Percentiles rank a stretch among this genome's conserved stretches.
Conservation (phyloP, 177 flowering plant genomes). For the Tripterygium wilfordii region DNA sequence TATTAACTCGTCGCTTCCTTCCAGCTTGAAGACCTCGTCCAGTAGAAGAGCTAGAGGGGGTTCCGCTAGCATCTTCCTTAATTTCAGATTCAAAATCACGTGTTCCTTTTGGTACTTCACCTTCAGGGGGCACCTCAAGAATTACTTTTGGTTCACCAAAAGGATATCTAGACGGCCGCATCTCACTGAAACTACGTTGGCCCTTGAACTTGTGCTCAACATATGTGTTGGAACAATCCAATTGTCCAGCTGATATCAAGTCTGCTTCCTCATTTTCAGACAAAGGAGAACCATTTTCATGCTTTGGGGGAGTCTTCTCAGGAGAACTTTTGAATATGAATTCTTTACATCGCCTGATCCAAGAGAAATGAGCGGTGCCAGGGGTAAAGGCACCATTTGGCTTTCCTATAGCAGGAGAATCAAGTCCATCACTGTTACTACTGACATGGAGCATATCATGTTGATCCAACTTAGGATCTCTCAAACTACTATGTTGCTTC, state of each 20-base stretch:
- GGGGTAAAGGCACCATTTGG: conserved; percentile 28
- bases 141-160: conserved; percentile 40
- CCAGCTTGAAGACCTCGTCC: conserved; percentile 19
- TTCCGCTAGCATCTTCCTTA: conserved; percentile 11
- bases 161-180: conserved; percentile 8
- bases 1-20: conserved; percentile 34
- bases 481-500: conserved; percentile 13
- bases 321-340: conserved; percentile 47
- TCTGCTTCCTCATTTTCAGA: conserved; percentile 11
- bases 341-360: conserved; percentile 69
- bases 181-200: conserved; percentile 4
- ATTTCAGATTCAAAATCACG: conserved; percentile 15
- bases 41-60: conserved; percentile 7
- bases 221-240: conserved; percentile 12
- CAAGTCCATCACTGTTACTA: conserved; percentile 7
- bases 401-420: conserved; percentile 21
- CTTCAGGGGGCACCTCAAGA: conserved; percentile 30
- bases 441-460: conserved; percentile 11
- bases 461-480: conserved; percentile 15
- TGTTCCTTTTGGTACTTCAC: conserved; percentile 14
- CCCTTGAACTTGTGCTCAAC: conserved; percentile 8
- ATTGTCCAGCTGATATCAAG: conserved; percentile 8
- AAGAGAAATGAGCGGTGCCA: conserved; percentile 48
- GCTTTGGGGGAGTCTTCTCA: conserved; percentile 31
- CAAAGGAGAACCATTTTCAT: too few relatives aligned